Percentiles rank a stretch among this genome's conserved stretches.
Conservation (phyloP, 176 grass and related monocot species). For the Oryza glaberrima region DNA sequence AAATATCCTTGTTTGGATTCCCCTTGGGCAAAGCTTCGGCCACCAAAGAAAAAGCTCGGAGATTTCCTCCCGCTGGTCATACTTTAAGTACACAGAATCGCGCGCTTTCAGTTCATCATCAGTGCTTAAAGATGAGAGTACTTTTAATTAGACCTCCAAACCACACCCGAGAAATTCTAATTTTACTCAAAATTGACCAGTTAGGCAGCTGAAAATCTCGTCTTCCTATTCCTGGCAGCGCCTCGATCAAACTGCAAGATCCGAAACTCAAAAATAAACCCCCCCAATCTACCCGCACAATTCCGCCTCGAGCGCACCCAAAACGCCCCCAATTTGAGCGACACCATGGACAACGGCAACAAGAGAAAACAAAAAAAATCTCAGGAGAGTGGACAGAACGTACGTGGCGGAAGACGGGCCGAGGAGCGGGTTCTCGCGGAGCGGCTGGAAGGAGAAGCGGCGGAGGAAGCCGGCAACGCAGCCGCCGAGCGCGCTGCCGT, state of each 20-base stretch:
- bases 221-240: not conserved
- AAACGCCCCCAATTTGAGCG: not conserved
- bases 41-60: not conserved
- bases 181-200: not conserved
- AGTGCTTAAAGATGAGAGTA: not conserved
- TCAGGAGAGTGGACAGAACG: not conserved
- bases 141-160: not conserved
- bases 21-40: not conserved
- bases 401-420: slow-evolving; percentile 82
- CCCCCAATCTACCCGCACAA: not conserved
- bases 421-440: slow-evolving; percentile 88
- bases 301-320: not conserved
- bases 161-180: not conserved
- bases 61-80: not conserved
- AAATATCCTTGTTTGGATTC: not conserved
- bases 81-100: not conserved
- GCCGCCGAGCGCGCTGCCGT: slow-evolving; percentile 39
- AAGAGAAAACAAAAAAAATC: not conserved
- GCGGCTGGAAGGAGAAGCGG: slow-evolving; percentile 89
- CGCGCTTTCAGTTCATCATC: not conserved
- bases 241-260: not conserved
- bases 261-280: not conserved
- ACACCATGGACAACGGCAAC: not conserved
- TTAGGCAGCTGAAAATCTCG: not conserved
- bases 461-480: slow-evolving; percentile 78